These are phyloP conservation scores for Cytospora paraplurivora DNA, from an alignment of 2,329 filamentous ascomycete genomes.

Conservation along the genomic window DNA sequence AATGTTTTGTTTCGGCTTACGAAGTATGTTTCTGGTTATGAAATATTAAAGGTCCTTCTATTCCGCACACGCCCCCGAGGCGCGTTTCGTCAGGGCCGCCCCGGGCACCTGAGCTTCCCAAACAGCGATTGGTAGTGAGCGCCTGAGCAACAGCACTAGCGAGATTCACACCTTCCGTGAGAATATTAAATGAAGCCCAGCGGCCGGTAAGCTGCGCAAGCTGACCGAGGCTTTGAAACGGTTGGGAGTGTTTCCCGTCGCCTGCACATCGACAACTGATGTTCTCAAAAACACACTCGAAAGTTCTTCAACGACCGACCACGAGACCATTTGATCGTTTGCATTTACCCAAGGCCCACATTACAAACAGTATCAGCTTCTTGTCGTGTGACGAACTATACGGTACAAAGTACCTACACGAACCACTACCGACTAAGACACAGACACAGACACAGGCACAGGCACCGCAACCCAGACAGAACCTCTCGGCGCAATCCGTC, in stretches of 20 bases:
- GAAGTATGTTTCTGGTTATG: slow-evolving; percentile 19
- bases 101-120: neutral
- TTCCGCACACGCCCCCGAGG: slow-evolving; percentile 13
- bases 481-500: slow-evolving; percentile 10
- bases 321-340: slow-evolving; percentile 13
- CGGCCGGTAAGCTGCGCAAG: slow-evolving; percentile 25
- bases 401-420: neutral
- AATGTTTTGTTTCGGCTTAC: slow-evolving; percentile 8
- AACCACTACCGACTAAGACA: slow-evolving; percentile 7
- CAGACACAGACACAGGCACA: neutral
- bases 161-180: slow-evolving; percentile 16
- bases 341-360: slow-evolving; percentile 15
- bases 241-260: slow-evolving; percentile 10
- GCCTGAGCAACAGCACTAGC: slow-evolving; percentile 6
- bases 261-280: slow-evolving; percentile 18
- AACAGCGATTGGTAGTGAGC: neutral
- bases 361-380: slow-evolving; percentile 11
- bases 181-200: slow-evolving; percentile 1
- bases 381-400: neutral
- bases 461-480: neutral
- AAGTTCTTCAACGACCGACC: slow-evolving; percentile 16
- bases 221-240: slow-evolving; percentile 28
- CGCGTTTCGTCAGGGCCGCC: slow-evolving; percentile 2
- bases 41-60: neutral
- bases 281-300: slow-evolving; percentile 12